Percentiles rank a stretch among this genome's conserved stretches.
phyloP scores from a whole-genome alignment of 2,329 filamentous ascomycete species.

The Arthrobotrys conoides region DNA sequence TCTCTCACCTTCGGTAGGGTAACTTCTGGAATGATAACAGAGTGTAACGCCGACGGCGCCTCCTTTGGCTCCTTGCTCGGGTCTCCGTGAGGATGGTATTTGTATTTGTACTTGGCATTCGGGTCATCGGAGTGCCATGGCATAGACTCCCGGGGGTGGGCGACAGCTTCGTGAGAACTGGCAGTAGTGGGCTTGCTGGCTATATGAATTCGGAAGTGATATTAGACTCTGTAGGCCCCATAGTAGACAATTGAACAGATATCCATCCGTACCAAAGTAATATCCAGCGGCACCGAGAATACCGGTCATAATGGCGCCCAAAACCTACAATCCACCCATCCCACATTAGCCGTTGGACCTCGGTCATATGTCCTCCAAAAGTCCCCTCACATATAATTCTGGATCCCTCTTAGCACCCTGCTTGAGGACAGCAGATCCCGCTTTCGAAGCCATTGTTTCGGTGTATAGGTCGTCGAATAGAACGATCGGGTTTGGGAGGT shows the following conservation, averaged over 20 bases:
- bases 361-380: slow-evolving; percentile 3
- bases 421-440: slow-evolving; percentile 68
- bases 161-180: slow-evolving; percentile 80
- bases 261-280: slow-evolving; percentile 79
- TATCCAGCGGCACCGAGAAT: slow-evolving; percentile 90
- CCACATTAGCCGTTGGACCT: slow-evolving; percentile 19
- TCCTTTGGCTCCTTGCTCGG: slow-evolving; percentile 81
- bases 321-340: slow-evolving; percentile 74
- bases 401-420: slow-evolving; percentile 79
- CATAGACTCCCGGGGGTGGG: slow-evolving; percentile 84
- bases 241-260: not conserved
- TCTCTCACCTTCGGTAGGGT: slow-evolving; percentile 84
- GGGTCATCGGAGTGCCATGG: slow-evolving; percentile 84
- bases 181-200: slow-evolving; percentile 87
- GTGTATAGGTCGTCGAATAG: slow-evolving; percentile 21
- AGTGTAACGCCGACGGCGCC: slow-evolving; percentile 94
- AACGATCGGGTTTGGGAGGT: slow-evolving; percentile 30
- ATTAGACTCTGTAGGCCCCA: slow-evolving; percentile 11
- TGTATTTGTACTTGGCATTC: slow-evolving; percentile 69
- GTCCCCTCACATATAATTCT: slow-evolving; percentile 77
- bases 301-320: slow-evolving; percentile 90
- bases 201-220: slow-evolving; percentile 66
- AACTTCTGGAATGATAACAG: slow-evolving; percentile 92
- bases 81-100: slow-evolving; percentile 90
- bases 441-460: slow-evolving; percentile 59